Base-by-base conservation (phyloP, 805 yeast genomes). In the Dipodascus geniculatus region DNA sequence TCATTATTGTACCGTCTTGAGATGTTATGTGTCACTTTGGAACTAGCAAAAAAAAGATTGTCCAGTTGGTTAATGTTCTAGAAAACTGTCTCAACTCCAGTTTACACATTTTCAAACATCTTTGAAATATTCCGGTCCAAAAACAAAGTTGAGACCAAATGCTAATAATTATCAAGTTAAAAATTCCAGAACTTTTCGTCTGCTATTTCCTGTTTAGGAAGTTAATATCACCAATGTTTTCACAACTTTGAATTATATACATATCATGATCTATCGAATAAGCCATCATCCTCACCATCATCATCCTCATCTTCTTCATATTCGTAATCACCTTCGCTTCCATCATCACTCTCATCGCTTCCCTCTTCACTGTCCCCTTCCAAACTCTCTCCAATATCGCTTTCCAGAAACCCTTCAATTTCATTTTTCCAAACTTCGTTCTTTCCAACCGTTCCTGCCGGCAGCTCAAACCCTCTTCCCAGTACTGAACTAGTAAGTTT, bases 401-500 rank as follows among this genome's bases (percentile, higher is more conserved):
- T 48, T 64, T 68, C 50, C 74, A 59, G 2, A 20, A 73, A 57
- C 52, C 68, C 70, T 58, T 63, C 68, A 61, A 66, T 72, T 60
- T 59, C 65, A 57, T 64, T 56, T 60, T 62, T 50, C 55, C 60
- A 23, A 61, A 61, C 61, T 58, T 60, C 55, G 56, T 62, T 44
- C 57, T 51, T 52, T 58, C 60, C 50, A 61, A 59, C 55, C 61
- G 61, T 71, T 52, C 82, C 81, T 60, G 78, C 71, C 1, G 78
- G 74, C 22, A 93, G 90, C 19, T 73, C 74, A 65, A 82, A 87
- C 0, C 81, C 74, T 8, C 95, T 87, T 67, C 90, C 98, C 23
- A 93, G 84, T 57, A 86, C 83, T 74, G 96, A 91, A 60, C 84
- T 84, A 14, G 82, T 79, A 57, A 93, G 76, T 64, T 77, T 81